Evolutionary conservation across 352 stramenopile genomes (phyloP).

Genomic region (Thraustochytrium sp.): DNA sequence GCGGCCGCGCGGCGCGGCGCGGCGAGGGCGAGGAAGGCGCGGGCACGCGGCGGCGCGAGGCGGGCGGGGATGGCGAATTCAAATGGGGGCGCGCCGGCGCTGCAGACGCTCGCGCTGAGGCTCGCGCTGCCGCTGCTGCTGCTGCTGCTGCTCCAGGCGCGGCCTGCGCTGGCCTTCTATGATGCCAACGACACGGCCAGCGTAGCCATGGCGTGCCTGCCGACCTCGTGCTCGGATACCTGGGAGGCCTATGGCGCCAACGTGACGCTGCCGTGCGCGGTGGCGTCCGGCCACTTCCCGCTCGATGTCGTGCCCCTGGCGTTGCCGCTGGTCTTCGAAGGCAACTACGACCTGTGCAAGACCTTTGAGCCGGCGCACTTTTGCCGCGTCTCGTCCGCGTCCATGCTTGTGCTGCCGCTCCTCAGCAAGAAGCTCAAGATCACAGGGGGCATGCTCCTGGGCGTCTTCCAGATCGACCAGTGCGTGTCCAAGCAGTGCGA

Average conservation of each 20-base stretch:
- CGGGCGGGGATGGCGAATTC: too few species aligned
- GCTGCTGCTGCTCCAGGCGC: too few species aligned
- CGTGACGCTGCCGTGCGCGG: slow-evolving; percentile 3
- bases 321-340: slow-evolving; percentile 32
- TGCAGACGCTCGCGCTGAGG: too few species aligned
- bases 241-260: slow-evolving; percentile 2
- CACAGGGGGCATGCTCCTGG: not conserved
- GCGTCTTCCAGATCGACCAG: slow-evolving; percentile 7
- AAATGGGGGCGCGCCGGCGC: too few species aligned
- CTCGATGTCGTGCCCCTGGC: not conserved
- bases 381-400: not conserved
- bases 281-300: slow-evolving; percentile 19
- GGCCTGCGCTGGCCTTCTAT: too few species aligned
- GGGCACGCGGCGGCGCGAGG: too few species aligned
- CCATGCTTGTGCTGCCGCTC: not conserved
- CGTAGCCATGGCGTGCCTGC: not conserved
- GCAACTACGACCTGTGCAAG: slow-evolving; percentile 42
- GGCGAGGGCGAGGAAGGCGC: too few species aligned
- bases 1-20: too few species aligned
- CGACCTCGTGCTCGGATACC: not conserved
- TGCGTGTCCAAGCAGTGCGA: slow-evolving; percentile 14
- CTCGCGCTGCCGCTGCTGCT: not conserved
- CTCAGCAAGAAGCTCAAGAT: slow-evolving; percentile 15
- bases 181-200: not conserved
- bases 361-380: slow-evolving; percentile 43